A percentile compares a stretch with the other conserved stretches of the same genome.
Conservation (phyloP, 2,329 filamentous ascomycete species). For the Stachybotrys chartarum region DNA sequence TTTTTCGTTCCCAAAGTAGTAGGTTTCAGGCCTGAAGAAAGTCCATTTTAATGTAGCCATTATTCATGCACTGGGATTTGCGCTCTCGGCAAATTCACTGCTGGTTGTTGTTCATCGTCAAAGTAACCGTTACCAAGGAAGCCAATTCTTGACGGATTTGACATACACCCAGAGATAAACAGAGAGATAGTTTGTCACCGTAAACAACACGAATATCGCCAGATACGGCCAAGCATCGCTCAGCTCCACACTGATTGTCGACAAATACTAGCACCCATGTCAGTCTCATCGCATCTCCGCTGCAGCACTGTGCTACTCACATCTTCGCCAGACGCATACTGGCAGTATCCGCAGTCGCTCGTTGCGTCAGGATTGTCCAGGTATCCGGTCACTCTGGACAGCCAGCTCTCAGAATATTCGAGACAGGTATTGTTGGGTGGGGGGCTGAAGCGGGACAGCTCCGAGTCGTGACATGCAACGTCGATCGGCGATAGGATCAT, state of each 20-base stretch:
- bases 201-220: slow-evolving; percentile 2
- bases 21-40: no score
- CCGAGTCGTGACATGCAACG: slow-evolving; percentile 34
- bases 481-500: slow-evolving; percentile 47
- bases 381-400: slow-evolving; percentile 2
- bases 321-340: slow-evolving; percentile 3
- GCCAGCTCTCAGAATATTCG: slow-evolving; percentile 1
- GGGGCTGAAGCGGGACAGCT: slow-evolving; percentile 1
- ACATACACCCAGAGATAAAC: slow-evolving; percentile 5
- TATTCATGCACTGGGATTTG: no score
- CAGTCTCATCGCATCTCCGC: neutral
- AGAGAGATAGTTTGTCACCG: slow-evolving; percentile 2
- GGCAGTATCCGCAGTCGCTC: slow-evolving; percentile 4
- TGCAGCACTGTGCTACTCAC: neutral
- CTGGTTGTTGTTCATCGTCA: neutral
- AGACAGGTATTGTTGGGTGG: slow-evolving; percentile 1
- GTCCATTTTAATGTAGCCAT: no score
- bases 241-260: neutral
- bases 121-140: slow-evolving; percentile 2
- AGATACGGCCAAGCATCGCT: slow-evolving; percentile 2
- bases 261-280: neutral
- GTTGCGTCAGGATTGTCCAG: slow-evolving; percentile 5
- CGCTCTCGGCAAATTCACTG: no score
- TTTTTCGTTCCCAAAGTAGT: no score
- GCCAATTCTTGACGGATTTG: slow-evolving; percentile 7